A percentile compares a stretch with the other conserved stretches of the same genome.
Conservation (phyloP, 2,329 filamentous ascomycete genomes). For the Elsinoe necatrix region DNA sequence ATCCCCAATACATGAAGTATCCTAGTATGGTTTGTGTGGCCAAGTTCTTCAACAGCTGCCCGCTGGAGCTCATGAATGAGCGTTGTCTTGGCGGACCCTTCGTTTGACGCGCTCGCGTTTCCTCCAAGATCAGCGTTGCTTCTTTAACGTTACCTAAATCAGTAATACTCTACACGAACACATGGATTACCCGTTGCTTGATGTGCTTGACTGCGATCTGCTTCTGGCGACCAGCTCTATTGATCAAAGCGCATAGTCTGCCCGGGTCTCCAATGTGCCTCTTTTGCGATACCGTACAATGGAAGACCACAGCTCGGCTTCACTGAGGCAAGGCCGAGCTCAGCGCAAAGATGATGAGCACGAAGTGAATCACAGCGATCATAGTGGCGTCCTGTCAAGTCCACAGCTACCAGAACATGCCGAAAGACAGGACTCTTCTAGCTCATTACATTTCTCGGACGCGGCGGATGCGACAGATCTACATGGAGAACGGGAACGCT, state of each 20-base stretch:
- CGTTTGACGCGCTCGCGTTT: slow-evolving; percentile 3
- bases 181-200: slow-evolving; percentile 4
- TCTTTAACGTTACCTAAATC: neutral
- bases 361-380: neutral
- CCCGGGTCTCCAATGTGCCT: slow-evolving; percentile 4
- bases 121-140: neutral
- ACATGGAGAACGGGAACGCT: slow-evolving; percentile 33
- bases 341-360: neutral
- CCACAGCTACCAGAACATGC: neutral
- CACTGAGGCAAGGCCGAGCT: neutral
- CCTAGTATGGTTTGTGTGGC: too few relatives aligned
- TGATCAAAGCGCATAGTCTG: slow-evolving; percentile 11
- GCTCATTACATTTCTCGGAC: slow-evolving; percentile 13
- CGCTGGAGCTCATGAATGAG: neutral
- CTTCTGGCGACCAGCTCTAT: neutral
- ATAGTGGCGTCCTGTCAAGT: neutral
- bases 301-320: slow-evolving; percentile 4
- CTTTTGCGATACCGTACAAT: neutral
- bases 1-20: neutral
- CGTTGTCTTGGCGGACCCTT: neutral
- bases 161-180: neutral
- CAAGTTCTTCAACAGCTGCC: neutral
- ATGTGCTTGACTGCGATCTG: neutral
- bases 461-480: slow-evolving; percentile 15
- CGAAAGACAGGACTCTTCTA: neutral